Conservation (phyloP, 2,329 filamentous ascomycete species). For the Verticillium isaacii region DNA sequence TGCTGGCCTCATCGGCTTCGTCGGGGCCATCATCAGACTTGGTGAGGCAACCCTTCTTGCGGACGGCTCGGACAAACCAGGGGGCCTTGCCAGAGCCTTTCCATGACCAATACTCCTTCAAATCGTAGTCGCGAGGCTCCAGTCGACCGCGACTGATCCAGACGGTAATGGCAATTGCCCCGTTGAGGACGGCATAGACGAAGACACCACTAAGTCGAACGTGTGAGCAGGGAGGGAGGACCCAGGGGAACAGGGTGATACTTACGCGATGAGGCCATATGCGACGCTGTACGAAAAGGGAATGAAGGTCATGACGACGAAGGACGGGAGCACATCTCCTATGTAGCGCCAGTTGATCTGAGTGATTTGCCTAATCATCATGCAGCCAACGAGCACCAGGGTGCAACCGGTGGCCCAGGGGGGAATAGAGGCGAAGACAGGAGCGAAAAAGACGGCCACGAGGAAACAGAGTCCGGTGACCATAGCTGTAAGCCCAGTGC, state of each 20-base stretch:
- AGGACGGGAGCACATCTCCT: conserved; percentile 70
- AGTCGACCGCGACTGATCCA: conserved; percentile 35
- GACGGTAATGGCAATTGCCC: conserved; percentile 40
- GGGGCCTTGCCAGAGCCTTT: conserved; percentile 37
- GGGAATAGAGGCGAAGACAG: conserved; percentile 71
- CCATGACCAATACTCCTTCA: conserved; percentile 54
- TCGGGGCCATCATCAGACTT: conserved; percentile 11
- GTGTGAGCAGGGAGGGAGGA: no score
- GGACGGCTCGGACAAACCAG: conserved; percentile 38
- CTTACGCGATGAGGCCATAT: conserved; percentile 69
- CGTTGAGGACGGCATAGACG: conserved; percentile 45
- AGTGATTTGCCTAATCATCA: conserved; percentile 73
- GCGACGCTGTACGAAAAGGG: conserved; percentile 76
- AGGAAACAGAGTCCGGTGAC: conserved; percentile 66
- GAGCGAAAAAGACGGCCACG: conserved; percentile 68
- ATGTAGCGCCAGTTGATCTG: conserved; percentile 75
- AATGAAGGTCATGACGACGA: conserved; percentile 70
- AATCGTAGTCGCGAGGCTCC: conserved; percentile 46
- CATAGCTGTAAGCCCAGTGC: conserved; percentile 68
- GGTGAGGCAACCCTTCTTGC: conserved; percentile 17
- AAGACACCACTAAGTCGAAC: conserved; percentile 42
- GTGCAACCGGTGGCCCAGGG: conserved; percentile 75
- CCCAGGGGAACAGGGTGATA: conserved; percentile 6
- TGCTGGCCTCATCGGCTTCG: conserved; percentile 14
- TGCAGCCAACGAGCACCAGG: conserved; percentile 66